Percentiles rank a stretch among this genome's conserved stretches.
Evolutionary conservation across 495 filamentous ascomycete genomes (phyloP).

Genomic region (Bacidia rubella): DNA sequence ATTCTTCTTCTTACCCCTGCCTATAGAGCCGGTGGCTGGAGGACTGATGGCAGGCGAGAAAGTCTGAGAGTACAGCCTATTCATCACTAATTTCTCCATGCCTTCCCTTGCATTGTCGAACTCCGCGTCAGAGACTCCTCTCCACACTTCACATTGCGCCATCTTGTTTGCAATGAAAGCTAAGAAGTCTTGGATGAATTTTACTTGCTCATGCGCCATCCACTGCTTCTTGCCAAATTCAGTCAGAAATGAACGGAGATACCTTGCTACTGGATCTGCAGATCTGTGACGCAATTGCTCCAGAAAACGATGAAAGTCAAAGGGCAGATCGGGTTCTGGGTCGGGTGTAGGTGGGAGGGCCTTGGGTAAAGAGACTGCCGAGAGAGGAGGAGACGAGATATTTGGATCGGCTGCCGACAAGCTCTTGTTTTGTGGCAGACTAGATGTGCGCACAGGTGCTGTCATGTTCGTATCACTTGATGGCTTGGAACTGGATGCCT

Average conservation of each 20-base stretch:
- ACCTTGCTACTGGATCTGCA: constrained; percentile 90
- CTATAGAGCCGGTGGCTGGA: constrained; percentile 56
- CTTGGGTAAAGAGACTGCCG: constrained; percentile 15
- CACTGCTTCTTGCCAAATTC: constrained; percentile 98
- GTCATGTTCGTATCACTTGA: background rate
- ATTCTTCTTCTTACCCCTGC: constrained; percentile 54
- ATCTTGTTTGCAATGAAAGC: constrained; percentile 98
- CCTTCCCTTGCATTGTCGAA: constrained; percentile 97
- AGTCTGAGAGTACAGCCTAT: constrained; percentile 86
- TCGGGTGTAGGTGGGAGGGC: constrained; percentile 74
- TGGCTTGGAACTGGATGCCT: background rate
- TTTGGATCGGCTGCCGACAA: constrained; percentile 1
- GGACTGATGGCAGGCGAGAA: constrained; percentile 88
- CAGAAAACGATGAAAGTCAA: constrained; percentile 95
- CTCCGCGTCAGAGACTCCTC: constrained; percentile 86
- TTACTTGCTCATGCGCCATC: constrained; percentile 99
- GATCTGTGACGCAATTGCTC: constrained; percentile 91
- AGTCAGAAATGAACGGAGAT: constrained; percentile 80
- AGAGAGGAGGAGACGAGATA: constrained; percentile 9
- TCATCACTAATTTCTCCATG: constrained; percentile 99
- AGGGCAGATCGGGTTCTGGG: constrained; percentile 77
- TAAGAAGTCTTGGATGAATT: constrained; percentile 93
- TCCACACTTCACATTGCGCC: constrained; percentile 96
- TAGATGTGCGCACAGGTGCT: constrained; percentile 6
- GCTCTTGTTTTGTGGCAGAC: constrained; percentile 11